Evolutionary conservation across 345 rosid species (phyloP), one percentile per base, ranked within the genome.

Genomic region (Lepidium didymum): DNA sequence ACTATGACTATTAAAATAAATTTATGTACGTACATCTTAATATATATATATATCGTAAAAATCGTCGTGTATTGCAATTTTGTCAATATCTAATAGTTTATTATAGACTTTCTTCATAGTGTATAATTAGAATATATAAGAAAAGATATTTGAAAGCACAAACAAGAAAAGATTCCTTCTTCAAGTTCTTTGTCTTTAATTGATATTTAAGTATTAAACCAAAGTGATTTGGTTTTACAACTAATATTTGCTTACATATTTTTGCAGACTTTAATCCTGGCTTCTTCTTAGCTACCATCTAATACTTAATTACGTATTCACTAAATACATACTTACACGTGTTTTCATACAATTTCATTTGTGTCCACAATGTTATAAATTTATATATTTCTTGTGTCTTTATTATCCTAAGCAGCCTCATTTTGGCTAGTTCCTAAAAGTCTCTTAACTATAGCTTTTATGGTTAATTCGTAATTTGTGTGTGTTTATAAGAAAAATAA

Each of bases 211-310:
- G 55, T 58, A 27, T 57, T 73, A 57, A 66, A 58, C 12, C 61
- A 65, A 27, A 73, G 34, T 58, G 33, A 73, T 38, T 56, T 57
- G 66, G 53, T 36, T 34, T 64, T 56, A 74, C 73, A 74, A 67
- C 62, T 67, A 73, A 66, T 65, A 31, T 4, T 13, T 67, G 72
- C 47, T 67, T 67, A 53, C 64, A 60, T 74, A 74, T 53, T 64
- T 58, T 42, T 29, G 14, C 59, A 47, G 52, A 47, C 37, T 56
- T 56, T 56, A 56, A n/a, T 62, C 21, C 6, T 62, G 19, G 50
- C 53, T 38, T 13, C 46, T 18, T 57, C 64, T 25, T 67, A 57
- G 33, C 40, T 25, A 35, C 25, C 45, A 58, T 43, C 40, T 53
- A 25, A 25, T 25, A 25, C 35, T 50, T 46, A 44, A 54, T 34